Conservation (phyloP, 164 flowering plant species). For the Aristolochia contorta region DNA sequence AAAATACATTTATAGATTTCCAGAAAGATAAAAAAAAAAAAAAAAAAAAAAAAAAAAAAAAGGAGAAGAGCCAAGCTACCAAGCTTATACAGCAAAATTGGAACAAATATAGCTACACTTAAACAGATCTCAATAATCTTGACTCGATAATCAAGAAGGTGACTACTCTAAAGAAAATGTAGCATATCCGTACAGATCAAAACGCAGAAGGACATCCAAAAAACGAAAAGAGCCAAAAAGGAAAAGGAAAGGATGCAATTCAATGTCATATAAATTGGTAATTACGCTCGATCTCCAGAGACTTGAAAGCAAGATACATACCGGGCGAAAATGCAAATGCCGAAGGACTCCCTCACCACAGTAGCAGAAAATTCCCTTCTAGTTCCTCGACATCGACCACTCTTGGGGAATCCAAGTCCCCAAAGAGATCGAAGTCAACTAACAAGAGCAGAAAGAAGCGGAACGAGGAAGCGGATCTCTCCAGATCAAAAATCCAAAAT, state of each 20-base stretch:
- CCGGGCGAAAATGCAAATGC: slow-evolving; percentile 15
- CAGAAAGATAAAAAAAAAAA: not conserved
- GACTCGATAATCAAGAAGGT: not conserved
- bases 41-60: too few relatives aligned
- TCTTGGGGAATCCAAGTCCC: not conserved
- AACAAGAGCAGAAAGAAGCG: not conserved
- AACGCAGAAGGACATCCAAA: not conserved
- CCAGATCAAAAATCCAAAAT: not conserved
- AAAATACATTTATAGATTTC: not conserved
- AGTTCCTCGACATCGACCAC: not conserved
- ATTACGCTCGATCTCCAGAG: not conserved
- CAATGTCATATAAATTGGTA: not conserved
- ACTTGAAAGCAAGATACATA: not conserved
- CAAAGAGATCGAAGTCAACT: not conserved
- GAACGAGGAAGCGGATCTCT: not conserved
- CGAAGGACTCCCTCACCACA: slow-evolving; percentile 17
- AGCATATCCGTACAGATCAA: not conserved
- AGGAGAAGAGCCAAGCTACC: not conserved
- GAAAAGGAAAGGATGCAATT: not conserved
- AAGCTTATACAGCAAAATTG: too few relatives aligned
- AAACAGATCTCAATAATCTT: too few relatives aligned
- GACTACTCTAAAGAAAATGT: not conserved
- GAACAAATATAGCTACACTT: too few relatives aligned
- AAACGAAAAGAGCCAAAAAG: not conserved
- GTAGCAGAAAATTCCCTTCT: slow-evolving; percentile 9